Base-by-base conservation (phyloP, 768 basidiomycete genomes). In the Hypsizygus marmoreus region DNA sequence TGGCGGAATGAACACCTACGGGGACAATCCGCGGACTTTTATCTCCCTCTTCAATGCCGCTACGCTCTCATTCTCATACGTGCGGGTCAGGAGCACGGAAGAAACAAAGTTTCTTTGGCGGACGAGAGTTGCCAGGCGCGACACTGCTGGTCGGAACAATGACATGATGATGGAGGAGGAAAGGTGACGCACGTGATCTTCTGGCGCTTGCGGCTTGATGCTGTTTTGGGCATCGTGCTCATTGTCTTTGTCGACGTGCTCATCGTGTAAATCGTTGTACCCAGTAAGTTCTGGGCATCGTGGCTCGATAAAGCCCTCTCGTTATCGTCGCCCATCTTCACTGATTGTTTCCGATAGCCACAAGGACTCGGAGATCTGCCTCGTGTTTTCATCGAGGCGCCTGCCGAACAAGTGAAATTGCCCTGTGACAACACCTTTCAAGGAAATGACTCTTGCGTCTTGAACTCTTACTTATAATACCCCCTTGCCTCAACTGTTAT, bases 311-410 rank as follows among this genome's bases (percentile, higher is more conserved):
- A 12, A 5, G 19, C 24, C 10, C 28, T 37, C 13, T n/a, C 26
- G 34, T 47, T 43, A 39, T 51, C 50, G 26, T n/a, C n/a, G 1
- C 26, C 22, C 34, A 35, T 47, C 39, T 51, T 45, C 35, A 48
- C 60, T 59, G 61, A 61, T 61, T 59, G 40, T 42, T 36, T 35
- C 29, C 40, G 46, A 43, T 51, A 53, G 41, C 35, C 29, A 39
- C 26, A 23, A 30, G 36, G 40, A 33, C 45, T 46, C 31, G 47
- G 42, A 33, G 49, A 52, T 64, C 51, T 65, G 80, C 82, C 82
- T 83, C 81, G 81, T 83, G 81, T 75, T 67, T 58, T 62, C 66
- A 70, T 77, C 76, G 74, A 74, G 76, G 67, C 61, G 48, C 36
- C 33, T 48, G 45, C 53, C 49, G 43, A 40, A 57, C 43, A 38